Evolutionary conservation across 495 filamentous ascomycete species (phyloP).

Genomic region (Aspergillus haitiensis): DNA sequence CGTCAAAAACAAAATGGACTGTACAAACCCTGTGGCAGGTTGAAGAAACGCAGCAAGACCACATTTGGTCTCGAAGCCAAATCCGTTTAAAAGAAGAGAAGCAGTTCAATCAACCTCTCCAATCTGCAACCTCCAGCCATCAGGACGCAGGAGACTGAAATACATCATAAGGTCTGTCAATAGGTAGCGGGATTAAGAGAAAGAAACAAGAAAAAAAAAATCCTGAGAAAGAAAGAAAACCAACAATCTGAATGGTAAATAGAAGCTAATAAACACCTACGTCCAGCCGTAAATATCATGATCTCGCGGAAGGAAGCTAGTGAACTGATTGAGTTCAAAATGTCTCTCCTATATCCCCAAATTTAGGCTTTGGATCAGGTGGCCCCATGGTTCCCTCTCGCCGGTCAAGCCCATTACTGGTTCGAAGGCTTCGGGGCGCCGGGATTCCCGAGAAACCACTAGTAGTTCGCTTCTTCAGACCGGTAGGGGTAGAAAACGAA

Average conservation of each 20-base stretch:
- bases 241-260: slow-evolving; percentile 22
- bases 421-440: slow-evolving; percentile 51
- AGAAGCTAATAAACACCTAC: slow-evolving; percentile 19
- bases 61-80: background rate
- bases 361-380: slow-evolving; percentile 48
- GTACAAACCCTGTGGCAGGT: slow-evolving; percentile 21
- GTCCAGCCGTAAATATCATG: slow-evolving; percentile 28
- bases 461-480: slow-evolving; percentile 52
- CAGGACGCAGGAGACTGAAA: slow-evolving; percentile 11
- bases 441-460: slow-evolving; percentile 55
- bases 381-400: slow-evolving; percentile 56
- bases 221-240: no score
- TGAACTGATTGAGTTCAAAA: slow-evolving; percentile 43
- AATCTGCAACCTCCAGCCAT: slow-evolving; percentile 7
- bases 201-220: slow-evolving; percentile 11
- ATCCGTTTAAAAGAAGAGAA: slow-evolving; percentile 25
- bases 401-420: slow-evolving; percentile 44
- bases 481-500: slow-evolving; percentile 37
- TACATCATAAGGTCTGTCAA: slow-evolving; percentile 19
- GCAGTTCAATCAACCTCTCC: slow-evolving; percentile 14
- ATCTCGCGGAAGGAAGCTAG: slow-evolving; percentile 7
- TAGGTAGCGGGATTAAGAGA: slow-evolving; percentile 18
- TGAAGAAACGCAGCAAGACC: background rate
- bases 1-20: slow-evolving; percentile 18
- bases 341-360: slow-evolving; percentile 67